Evolutionary conservation across 2,329 filamentous ascomycete species (phyloP), one percentile per base, ranked within the genome.

Genomic region (Fusarium sp.): DNA sequence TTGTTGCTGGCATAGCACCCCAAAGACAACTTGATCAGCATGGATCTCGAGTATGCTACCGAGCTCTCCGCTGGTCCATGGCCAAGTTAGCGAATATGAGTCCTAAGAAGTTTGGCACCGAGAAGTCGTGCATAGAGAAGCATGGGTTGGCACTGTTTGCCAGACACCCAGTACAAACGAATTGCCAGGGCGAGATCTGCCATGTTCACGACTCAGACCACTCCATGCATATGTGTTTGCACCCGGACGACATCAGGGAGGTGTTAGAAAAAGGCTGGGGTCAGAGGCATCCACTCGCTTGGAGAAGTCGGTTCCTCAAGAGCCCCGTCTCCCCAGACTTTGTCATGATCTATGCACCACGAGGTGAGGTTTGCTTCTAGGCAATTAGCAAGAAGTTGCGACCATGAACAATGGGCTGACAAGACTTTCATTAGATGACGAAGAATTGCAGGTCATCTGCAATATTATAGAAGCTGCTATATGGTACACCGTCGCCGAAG

Each of bases 311-410:
- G 85, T 87, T 91, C 35, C 58, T 83, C 72, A 85, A 86, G 70
- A 87, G 90, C 78, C 93, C 93, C 57, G 90, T 96, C 63, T 93
- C 94, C 1, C 84, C 87, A 7, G 91, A 92, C 47, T 97, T 97
- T 81, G 85, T 94, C 65, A 91, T 97, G 90, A 86, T 97, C 9
- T 97, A 97, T 83, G 93, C 94, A 24, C 94, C 94, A 5, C 85
- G 93, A 77, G 83, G 88, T 84, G 75, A 82, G 83, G 59, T 24
- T 57, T 64, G 65, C 61, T 49, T 51, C 51, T 51, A 64, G 55
- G 55, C 62, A 77, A 39, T 22, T 26, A 24, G 51, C 12, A 35
- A 20, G 15, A n/a, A 22, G 14, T 24, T 20, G 9, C 17, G 10
- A n/a, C 31, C 36, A 24, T 17, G 20, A 47, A 54, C 24, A 52